Base-by-base conservation (phyloP, 345 rosid genomes). In the Balakata baccata region DNA sequence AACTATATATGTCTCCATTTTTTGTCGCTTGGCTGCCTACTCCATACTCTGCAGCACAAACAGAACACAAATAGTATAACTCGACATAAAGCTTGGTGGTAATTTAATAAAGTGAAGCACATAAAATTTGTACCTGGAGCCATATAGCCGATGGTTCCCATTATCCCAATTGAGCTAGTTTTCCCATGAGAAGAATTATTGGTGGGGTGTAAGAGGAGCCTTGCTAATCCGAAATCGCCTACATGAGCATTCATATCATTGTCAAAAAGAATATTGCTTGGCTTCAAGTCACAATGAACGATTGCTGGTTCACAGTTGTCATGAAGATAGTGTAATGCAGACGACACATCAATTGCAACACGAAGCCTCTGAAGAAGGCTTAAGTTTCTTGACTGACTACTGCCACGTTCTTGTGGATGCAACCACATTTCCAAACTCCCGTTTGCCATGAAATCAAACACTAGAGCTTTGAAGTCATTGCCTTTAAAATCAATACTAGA, bases 191-290 rank as follows among this genome's bases (percentile, higher is more conserved):
- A 16, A 0, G 41, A 3, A 3, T 16, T 34, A 23, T 20, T 7
- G 49, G 69, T 46, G 25, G 50, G 51, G 3, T 3, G 9, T 5
- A 38, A n/a, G 11, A 70, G 57, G 46, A 75, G 34, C 68, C 68
- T 68, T n/a, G 66, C 45, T 22, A 75, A 66, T 11, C 78, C 78
- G 18, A 76, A 70, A 52, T 76, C 78, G 34, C 52, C 66, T 3
- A 68, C 78, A 46, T 69, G 74, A 17, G 47, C 47, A 43, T 1
- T 6, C 47, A 43, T 43, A 43, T 43, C 9, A 6, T 0, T 5
- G 10, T 43, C 47, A 43, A 43, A 43, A 3, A 6, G 47, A 5
- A 43, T 43, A 43, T 43, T 43, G 9, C 47, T 43, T 43, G 47
- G 47, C 47, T 43, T 43, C 47, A 43, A 43, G 47, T 43, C 47